phyloP scores from a whole-genome alignment of 2,329 filamentous ascomycete genomes.

The Fusarium piperis region DNA sequence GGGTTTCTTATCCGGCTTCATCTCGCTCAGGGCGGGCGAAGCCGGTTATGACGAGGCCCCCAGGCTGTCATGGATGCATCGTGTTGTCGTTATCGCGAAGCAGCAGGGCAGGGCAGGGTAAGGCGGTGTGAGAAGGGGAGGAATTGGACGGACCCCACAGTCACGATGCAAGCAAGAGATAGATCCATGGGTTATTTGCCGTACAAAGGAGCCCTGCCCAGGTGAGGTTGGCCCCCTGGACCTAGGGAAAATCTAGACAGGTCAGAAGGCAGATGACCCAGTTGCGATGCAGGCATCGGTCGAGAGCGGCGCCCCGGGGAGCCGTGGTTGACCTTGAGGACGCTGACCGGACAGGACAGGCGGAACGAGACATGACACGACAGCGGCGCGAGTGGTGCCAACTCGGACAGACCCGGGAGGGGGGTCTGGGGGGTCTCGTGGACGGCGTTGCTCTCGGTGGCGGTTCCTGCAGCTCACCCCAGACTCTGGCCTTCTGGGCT shows the following conservation, averaged over 20 bases:
- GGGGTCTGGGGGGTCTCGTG: slow-evolving; percentile 37
- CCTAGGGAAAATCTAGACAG: slow-evolving; percentile 15
- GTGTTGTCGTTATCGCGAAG: slow-evolving; percentile 25
- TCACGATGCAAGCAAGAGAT: slow-evolving; percentile 8
- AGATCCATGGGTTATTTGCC: neutral
- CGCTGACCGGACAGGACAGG: slow-evolving; percentile 10
- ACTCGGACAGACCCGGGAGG: slow-evolving; percentile 41
- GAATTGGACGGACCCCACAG: slow-evolving; percentile 30
- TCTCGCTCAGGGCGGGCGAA: slow-evolving; percentile 35
- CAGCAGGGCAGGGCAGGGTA: slow-evolving; percentile 24
- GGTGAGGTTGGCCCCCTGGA: neutral
- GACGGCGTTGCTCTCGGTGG: slow-evolving; percentile 29
- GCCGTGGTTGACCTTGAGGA: slow-evolving; percentile 9
- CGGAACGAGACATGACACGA: slow-evolving; percentile 33
- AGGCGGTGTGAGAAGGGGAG: slow-evolving; percentile 40
- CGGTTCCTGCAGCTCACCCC: slow-evolving; percentile 41
- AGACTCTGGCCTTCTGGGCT: slow-evolving; percentile 6
- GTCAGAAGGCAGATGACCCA: slow-evolving; percentile 29
- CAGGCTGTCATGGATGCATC: slow-evolving; percentile 15
- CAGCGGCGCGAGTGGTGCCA: slow-evolving; percentile 39
- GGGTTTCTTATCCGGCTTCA: slow-evolving; percentile 10
- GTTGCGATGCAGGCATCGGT: slow-evolving; percentile 39
- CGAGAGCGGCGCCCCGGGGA: slow-evolving; percentile 24
- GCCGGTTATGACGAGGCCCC: slow-evolving; percentile 11
- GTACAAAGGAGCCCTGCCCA: neutral